phyloP scores from a whole-genome alignment of 1,139 yeast species.

The Saccharomycopsis phalli region DNA sequence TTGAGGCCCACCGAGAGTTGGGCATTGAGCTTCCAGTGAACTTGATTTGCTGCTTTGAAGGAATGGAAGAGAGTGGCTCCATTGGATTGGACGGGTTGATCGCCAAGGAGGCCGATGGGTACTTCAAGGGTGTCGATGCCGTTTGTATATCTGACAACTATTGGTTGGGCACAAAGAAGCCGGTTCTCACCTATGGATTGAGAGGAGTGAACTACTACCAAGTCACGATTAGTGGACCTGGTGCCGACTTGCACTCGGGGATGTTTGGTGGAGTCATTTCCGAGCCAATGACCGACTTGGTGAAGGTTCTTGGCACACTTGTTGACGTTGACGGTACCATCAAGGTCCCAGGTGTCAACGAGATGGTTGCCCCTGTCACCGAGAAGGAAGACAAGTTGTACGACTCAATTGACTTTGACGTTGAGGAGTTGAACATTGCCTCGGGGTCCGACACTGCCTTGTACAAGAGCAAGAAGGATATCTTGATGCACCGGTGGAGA shows the following conservation, averaged over 20 bases:
- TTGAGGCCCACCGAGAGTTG: constrained; percentile 81
- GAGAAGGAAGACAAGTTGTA: constrained; percentile 69
- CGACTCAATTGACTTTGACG: constrained; percentile 76
- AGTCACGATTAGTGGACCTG: constrained; percentile 76
- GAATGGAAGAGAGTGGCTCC: constrained; percentile 98
- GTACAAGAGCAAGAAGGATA: constrained; percentile 67
- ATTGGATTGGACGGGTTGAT: constrained; percentile 81
- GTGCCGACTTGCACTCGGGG: constrained; percentile 96
- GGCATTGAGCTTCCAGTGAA: constrained; percentile 90
- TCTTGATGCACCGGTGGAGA: constrained; percentile 98
- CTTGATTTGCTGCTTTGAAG: constrained; percentile 88
- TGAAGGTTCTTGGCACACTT: constrained; percentile 63
- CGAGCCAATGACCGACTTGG: constrained; percentile 94
- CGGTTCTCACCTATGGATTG: constrained; percentile 93
- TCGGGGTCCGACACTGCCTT: constrained; percentile 80
- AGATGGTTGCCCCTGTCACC: constrained; percentile 93
- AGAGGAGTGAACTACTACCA: constrained; percentile 96
- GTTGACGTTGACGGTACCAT: constrained; percentile 80
- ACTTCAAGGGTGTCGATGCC: constrained; percentile 83
- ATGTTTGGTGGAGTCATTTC: constrained; percentile 95
- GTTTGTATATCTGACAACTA: constrained; percentile 96
- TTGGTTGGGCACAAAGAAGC: constrained; percentile 96
- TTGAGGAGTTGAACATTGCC: constrained; percentile 79
- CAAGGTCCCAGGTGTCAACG: constrained; percentile 76
- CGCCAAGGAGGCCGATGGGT: constrained; percentile 63